Conservation (phyloP, 176 grass and related monocot species). For the bread wheat (Triticum aestivum) region IWGSC_CS_RefSeq_v2.1 NC_057805.1:58780145-58780644, state of each 20-base stretch:
- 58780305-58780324: background rate
- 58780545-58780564: background rate
- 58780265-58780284: background rate
- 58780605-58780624: background rate
- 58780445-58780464: background rate
- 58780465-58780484: background rate
- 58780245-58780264: too few relatives aligned
- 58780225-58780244: background rate
- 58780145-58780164: background rate
- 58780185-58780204: background rate
- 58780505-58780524: background rate
- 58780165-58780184: background rate
- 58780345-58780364: background rate
- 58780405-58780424: background rate
- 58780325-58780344: background rate
- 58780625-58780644: background rate
- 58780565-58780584: background rate
- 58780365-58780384: background rate
- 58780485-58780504: background rate
- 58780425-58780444: background rate
- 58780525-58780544: background rate
- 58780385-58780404: too few relatives aligned
- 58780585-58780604: background rate
- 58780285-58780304: background rate
- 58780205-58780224: background rate